Conservation (phyloP, 2,329 filamentous ascomycete genomes). For the Aspergillus sp. region DNA sequence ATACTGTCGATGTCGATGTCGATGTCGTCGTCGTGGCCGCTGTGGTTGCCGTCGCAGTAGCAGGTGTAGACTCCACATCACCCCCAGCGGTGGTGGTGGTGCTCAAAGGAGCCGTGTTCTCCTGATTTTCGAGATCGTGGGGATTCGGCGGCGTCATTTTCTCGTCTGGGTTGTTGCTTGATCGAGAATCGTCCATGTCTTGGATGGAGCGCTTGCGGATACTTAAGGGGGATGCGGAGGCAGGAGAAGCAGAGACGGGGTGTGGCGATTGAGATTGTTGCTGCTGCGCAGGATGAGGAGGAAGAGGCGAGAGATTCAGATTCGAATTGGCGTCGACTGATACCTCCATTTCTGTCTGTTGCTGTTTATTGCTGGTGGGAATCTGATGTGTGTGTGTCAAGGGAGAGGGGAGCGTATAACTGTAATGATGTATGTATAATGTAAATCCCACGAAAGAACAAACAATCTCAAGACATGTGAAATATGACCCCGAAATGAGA, state of each 20-base stretch:
- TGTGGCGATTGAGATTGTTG: conserved; percentile 10
- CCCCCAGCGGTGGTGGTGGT: not conserved
- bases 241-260: conserved; percentile 1
- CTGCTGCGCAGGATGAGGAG: conserved; percentile 7
- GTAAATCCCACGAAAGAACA: not conserved
- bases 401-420: not conserved
- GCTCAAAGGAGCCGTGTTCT: conserved; percentile 16
- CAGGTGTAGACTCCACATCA: not conserved
- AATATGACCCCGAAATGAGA: not conserved
- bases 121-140: conserved; percentile 18
- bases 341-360: conserved; percentile 8
- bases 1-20: not conserved
- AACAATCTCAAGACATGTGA: not conserved
- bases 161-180: conserved; percentile 5
- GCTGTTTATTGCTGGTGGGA: not conserved
- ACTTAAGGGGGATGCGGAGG: conserved; percentile 5
- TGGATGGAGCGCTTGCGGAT: conserved; percentile 30
- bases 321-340: conserved; percentile 23
- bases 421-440: not conserved
- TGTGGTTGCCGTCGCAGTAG: not conserved
- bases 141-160: conserved; percentile 7
- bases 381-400: not conserved
- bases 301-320: conserved; percentile 23
- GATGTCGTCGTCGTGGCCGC: not conserved
- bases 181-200: conserved; percentile 20